These are phyloP conservation scores for Hylodesmum podocarpum DNA, from an alignment of 306 rosid species.

Conservation along the genomic window DNA sequence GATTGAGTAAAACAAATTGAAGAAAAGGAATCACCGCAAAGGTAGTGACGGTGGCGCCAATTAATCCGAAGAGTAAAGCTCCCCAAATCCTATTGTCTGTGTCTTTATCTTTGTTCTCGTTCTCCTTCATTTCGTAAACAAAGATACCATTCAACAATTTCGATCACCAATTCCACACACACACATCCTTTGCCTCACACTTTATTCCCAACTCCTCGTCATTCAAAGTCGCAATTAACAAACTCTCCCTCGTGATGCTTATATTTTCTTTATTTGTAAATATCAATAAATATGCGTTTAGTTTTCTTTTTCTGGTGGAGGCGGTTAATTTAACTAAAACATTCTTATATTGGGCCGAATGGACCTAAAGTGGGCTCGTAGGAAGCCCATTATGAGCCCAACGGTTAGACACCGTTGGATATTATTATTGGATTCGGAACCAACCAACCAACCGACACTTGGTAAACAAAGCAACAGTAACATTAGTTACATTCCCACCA, in stretches of 20 bases:
- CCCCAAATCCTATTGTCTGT: constrained; percentile 72
- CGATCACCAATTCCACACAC: constrained; percentile 18
- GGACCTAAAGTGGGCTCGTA: background rate
- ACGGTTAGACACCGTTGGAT: background rate
- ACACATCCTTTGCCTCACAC: constrained; percentile 20
- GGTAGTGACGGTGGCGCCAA: constrained; percentile 91
- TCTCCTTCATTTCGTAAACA: constrained; percentile 49
- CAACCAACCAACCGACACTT: constrained; percentile 8
- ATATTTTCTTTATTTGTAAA: background rate
- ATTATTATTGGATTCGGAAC: background rate
- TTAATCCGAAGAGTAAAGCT: constrained; percentile 67
- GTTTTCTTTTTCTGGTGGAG: no score
- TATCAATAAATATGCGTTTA: background rate
- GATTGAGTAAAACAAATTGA: background rate
- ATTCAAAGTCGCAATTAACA: background rate
- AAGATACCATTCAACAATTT: constrained; percentile 22
- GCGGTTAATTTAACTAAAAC: no score
- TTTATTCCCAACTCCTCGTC: background rate
- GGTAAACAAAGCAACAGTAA: constrained; percentile 20
- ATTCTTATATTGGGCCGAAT: background rate
- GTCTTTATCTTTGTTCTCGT: constrained; percentile 41
- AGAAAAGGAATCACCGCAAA: constrained; percentile 52
- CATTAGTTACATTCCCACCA: constrained; percentile 26
- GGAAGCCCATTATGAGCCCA: constrained; percentile 18
- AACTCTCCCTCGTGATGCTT: background rate